phyloP scores from a whole-genome alignment of 1,139 yeast species.

The Trichomonascaceae sp. region DNA sequence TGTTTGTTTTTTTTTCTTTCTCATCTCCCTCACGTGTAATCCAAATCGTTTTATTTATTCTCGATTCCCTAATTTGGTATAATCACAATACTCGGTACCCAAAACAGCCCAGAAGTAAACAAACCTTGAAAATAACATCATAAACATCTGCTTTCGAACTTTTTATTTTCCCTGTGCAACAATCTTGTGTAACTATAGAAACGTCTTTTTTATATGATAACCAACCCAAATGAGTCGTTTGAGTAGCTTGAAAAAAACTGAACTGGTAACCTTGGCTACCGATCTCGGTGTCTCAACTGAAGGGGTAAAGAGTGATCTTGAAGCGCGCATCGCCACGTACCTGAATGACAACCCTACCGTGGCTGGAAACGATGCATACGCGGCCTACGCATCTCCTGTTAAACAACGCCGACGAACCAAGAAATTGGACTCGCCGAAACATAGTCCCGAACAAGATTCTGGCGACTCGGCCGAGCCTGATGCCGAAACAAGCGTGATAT shows the following conservation, averaged over 20 bases:
- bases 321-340: conserved; percentile 23
- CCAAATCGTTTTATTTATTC: no score
- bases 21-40: neutral
- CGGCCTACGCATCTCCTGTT: conserved; percentile 23
- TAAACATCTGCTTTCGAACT: neutral
- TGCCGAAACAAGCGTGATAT: neutral
- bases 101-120: neutral
- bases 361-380: conserved; percentile 18
- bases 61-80: neutral
- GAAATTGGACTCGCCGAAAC: conserved; percentile 1
- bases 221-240: conserved; percentile 12
- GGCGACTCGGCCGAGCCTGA: conserved; percentile 14
- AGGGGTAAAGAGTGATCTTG: conserved; percentile 26
- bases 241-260: conserved; percentile 31
- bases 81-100: neutral
- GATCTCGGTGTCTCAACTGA: conserved; percentile 29
- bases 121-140: neutral
- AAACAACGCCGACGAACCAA: conserved; percentile 14
- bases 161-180: neutral
- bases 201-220: neutral
- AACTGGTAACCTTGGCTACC: conserved; percentile 33
- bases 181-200: neutral
- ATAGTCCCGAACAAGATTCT: conserved; percentile 9
- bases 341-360: conserved; percentile 18
- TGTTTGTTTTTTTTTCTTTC: no score